Conservation (phyloP, 305 asterid species). For the Fraxinus dipetala region DNA sequence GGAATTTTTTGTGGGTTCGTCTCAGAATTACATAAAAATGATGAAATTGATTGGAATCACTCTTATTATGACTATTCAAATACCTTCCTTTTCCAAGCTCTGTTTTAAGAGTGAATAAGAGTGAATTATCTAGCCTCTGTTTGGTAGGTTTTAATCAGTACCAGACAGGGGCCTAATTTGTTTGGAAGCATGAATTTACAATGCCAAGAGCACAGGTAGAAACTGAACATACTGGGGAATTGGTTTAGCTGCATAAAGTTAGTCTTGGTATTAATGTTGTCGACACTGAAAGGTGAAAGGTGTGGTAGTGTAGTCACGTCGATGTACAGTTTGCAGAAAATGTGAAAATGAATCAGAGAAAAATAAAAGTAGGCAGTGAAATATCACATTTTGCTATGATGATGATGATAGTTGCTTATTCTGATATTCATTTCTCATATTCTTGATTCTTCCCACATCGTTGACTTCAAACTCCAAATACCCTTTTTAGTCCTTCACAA, state of each 20-base stretch:
- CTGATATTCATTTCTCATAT: neutral
- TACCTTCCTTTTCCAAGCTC: neutral
- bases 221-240: neutral
- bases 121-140: neutral
- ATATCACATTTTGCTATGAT: neutral
- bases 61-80: neutral
- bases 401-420: conserved; percentile 9
- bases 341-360: conserved; percentile 4
- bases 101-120: neutral
- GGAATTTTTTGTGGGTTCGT: neutral
- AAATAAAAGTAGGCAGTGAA: neutral
- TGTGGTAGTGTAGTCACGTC: conserved; percentile 30
- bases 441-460: neutral
- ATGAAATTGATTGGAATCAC: neutral
- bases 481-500: neutral
- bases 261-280: neutral
- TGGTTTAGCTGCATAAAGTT: neutral
- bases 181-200: neutral
- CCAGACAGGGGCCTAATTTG: neutral
- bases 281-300: neutral
- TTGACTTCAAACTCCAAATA: neutral
- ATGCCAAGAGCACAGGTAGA: neutral
- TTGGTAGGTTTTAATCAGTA: too few relatives aligned
- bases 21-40: neutral
- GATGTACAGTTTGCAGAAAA: conserved; percentile 23